Conservation (phyloP, 1,284 basidiomycete species). For the Ustilago lituana region DNA sequence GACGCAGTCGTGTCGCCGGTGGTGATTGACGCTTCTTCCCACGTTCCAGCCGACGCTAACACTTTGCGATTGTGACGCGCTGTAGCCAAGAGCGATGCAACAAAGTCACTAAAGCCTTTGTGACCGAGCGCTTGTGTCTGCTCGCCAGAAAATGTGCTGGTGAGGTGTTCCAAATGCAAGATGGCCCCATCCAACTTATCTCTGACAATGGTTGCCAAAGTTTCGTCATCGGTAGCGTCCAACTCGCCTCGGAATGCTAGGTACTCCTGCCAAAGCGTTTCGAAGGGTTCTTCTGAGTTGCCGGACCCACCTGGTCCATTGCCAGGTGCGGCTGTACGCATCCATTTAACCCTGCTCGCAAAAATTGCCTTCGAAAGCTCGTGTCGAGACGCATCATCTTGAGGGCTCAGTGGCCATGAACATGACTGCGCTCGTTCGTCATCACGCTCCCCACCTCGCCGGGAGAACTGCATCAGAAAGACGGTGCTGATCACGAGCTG, state of each 20-base stretch:
- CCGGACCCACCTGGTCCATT: not conserved
- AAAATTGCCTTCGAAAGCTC: constrained; percentile 24
- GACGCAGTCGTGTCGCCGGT: not conserved
- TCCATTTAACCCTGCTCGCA: constrained; percentile 36
- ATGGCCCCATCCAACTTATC: constrained; percentile 17
- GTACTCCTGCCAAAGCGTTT: constrained; percentile 35
- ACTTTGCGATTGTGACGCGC: constrained; percentile 18
- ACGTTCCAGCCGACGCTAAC: not conserved
- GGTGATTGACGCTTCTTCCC: too few relatives aligned
- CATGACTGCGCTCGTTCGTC: not conserved
- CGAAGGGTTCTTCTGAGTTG: not conserved
- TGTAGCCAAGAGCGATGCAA: constrained; percentile 15
- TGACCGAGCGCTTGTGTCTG: constrained; percentile 9
- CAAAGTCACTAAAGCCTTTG: constrained; percentile 2
- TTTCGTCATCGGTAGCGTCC: not conserved
- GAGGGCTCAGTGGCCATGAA: constrained; percentile 6
- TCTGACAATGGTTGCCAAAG: not conserved
- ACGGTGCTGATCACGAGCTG: constrained; percentile 22
- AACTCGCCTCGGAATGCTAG: constrained; percentile 6
- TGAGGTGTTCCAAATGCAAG: constrained; percentile 9
- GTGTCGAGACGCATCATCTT: constrained; percentile 1
- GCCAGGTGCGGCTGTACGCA: constrained; percentile 1
- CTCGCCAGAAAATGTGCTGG: constrained; percentile 1
- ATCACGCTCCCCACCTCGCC: not conserved
- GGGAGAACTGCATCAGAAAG: constrained; percentile 16